Evolutionary conservation across 1,284 basidiomycete genomes (phyloP), one percentile per base, ranked within the genome.

Genomic region (Malassezia caprae): DNA sequence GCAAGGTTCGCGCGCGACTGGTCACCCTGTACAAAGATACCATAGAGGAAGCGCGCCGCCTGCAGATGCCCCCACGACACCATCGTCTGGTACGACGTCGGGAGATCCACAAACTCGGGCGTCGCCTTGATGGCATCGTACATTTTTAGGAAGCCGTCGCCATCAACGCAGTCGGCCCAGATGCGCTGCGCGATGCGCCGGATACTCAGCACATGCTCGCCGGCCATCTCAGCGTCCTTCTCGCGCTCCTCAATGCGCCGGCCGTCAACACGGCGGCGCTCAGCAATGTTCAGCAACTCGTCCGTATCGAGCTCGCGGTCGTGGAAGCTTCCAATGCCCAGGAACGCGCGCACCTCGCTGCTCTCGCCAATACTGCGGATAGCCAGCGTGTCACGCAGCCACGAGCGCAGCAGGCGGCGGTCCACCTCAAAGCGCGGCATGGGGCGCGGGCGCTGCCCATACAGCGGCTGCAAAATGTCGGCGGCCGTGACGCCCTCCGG

Each of bases 301-400:
- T 53, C 37, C 7, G 62, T 59, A 31, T 56, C 58, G 48, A 67
- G 53, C 26, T 51, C 53, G 34, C 66, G 53, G 30, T 73, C 70
- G 15, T 51, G 32, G 56, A 73, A 68, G 31, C 55, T 49, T 34
- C 63, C 66, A 48, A 65, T 62, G 13, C 59, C 60, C 44, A 72
- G 60, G 63, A 73, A 73, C 30, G 60, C 61, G 13, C 62, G 62
- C 28, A 67, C 65, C 44, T 73, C 69, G 32, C 44, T 47, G 42
- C 63, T 64, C 28, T 73, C 68, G 6, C 61, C 60, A 0, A 68
- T 56, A 27, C 67, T 69, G 46, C 70, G 69, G 32, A 69, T 51
- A 6, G 69, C 58, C 24, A 73, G 57, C n/a, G 69, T 59, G 48
- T 73, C 70, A 28, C 70, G 63, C 39, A 73, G 59, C 70, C 70